A percentile compares a stretch with the other conserved stretches of the same genome.
Conservation (phyloP, 2,329 filamentous ascomycete species). For the Sporothrix luriei region DNA sequence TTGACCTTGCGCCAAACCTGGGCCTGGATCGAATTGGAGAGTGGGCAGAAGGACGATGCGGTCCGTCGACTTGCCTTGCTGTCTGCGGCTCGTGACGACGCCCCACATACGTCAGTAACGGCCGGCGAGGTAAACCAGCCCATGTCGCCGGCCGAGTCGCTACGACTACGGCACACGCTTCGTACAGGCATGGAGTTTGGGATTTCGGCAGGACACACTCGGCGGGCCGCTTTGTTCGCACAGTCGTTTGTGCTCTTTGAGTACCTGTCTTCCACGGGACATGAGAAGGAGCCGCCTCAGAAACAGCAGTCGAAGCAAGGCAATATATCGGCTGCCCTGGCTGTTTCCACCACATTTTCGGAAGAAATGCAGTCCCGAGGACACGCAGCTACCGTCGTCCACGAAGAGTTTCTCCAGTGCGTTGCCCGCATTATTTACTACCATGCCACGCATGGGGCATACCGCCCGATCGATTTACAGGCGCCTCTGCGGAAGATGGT, state of each 20-base stretch:
- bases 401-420: slow-evolving; percentile 70
- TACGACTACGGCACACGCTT: slow-evolving; percentile 60
- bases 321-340: slow-evolving; percentile 57
- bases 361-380: slow-evolving; percentile 48
- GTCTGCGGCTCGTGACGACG: slow-evolving; percentile 42
- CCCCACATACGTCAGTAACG: slow-evolving; percentile 31
- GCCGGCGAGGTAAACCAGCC: slow-evolving; percentile 16
- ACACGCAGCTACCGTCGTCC: slow-evolving; percentile 43
- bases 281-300: slow-evolving; percentile 36
- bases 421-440: slow-evolving; percentile 63
- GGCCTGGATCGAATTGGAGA: slow-evolving; percentile 67
- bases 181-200: slow-evolving; percentile 57
- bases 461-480: slow-evolving; percentile 68
- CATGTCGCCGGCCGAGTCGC: slow-evolving; percentile 47
- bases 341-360: slow-evolving; percentile 48
- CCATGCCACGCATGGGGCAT: slow-evolving; percentile 66
- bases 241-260: slow-evolving; percentile 66
- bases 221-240: slow-evolving; percentile 57
- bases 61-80: slow-evolving; percentile 47
- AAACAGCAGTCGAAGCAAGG: slow-evolving; percentile 52
- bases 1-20: slow-evolving; percentile 60
- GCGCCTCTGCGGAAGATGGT: slow-evolving; percentile 64
- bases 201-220: slow-evolving; percentile 53
- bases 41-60: slow-evolving; percentile 43
- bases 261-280: slow-evolving; percentile 58